Conservation (phyloP, 2,329 filamentous ascomycete species). For the Cladosporium colombiae region DNA sequence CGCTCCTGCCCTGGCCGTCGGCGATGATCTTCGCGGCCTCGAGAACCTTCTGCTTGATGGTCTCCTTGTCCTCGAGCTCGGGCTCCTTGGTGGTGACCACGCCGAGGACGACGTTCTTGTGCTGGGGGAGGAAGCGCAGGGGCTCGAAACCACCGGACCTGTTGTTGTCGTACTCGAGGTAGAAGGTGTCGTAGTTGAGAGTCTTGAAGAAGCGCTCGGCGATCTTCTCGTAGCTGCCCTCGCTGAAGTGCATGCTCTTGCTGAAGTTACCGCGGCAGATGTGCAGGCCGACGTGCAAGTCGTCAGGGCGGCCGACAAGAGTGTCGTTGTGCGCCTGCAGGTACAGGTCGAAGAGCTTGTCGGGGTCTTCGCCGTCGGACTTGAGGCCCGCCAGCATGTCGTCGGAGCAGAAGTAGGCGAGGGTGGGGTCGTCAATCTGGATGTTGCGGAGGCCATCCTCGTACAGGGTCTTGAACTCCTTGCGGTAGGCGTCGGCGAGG, state of each 20-base stretch:
- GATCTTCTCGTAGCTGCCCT: slow-evolving; percentile 42
- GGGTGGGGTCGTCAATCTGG: slow-evolving; percentile 43
- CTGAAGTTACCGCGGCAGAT: slow-evolving; percentile 44
- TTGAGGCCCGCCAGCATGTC: slow-evolving; percentile 39
- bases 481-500: slow-evolving; percentile 37
- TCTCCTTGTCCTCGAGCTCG: slow-evolving; percentile 37
- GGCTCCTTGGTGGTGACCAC: slow-evolving; percentile 42
- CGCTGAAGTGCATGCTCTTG: slow-evolving; percentile 42
- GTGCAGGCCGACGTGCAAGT: slow-evolving; percentile 42
- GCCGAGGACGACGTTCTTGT: slow-evolving; percentile 44
- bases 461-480: slow-evolving; percentile 41
- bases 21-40: slow-evolving; percentile 42
- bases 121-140: slow-evolving; percentile 39
- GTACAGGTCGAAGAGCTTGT: slow-evolving; percentile 40
- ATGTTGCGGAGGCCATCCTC: slow-evolving; percentile 38
- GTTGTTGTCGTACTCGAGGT: slow-evolving; percentile 42
- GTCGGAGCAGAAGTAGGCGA: slow-evolving; percentile 42
- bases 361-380: slow-evolving; percentile 40
- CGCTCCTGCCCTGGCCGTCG: slow-evolving; percentile 38
- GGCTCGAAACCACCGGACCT: slow-evolving; percentile 42
- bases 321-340: slow-evolving; percentile 42
- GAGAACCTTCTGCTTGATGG: slow-evolving; percentile 38
- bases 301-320: slow-evolving; percentile 37
- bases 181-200: slow-evolving; percentile 43
- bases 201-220: slow-evolving; percentile 42